phyloP scores from a whole-genome alignment of 2,329 filamentous ascomycete species.

The Alternaria consortialis region DNA sequence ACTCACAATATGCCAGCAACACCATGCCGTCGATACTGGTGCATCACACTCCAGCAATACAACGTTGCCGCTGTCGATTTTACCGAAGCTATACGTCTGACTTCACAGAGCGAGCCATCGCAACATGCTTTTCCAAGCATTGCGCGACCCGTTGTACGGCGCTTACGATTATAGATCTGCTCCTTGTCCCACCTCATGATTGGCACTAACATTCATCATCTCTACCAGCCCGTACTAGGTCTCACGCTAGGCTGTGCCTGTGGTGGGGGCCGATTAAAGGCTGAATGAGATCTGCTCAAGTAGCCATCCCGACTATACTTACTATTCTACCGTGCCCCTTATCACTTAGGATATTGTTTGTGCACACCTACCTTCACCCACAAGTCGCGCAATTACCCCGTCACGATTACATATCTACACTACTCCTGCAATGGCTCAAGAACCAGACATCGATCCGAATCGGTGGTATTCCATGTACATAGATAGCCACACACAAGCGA shows the following conservation, averaged over 20 bases:
- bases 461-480: constrained; percentile 35
- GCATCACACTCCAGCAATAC: not conserved
- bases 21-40: not conserved
- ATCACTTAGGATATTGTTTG: not conserved
- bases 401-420: not conserved
- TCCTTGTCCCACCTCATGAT: not conserved
- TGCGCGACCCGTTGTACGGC: not conserved
- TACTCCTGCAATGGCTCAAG: not conserved
- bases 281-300: not conserved
- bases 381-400: not conserved
- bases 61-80: not conserved
- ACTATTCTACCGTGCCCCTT: not conserved
- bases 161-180: not conserved
- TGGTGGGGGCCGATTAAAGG: not conserved
- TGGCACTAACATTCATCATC: not conserved
- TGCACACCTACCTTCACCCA: not conserved
- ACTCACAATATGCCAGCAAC: not conserved
- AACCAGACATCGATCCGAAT: constrained; percentile 21
- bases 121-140: not conserved
- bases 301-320: not conserved
- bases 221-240: not conserved
- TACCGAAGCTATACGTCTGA: not conserved
- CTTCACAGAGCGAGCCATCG: not conserved
- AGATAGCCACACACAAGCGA: not conserved
- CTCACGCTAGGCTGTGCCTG: not conserved